phyloP scores from a whole-genome alignment of 2,329 filamentous ascomycete genomes.

The Calonectria hawksworthii region DNA sequence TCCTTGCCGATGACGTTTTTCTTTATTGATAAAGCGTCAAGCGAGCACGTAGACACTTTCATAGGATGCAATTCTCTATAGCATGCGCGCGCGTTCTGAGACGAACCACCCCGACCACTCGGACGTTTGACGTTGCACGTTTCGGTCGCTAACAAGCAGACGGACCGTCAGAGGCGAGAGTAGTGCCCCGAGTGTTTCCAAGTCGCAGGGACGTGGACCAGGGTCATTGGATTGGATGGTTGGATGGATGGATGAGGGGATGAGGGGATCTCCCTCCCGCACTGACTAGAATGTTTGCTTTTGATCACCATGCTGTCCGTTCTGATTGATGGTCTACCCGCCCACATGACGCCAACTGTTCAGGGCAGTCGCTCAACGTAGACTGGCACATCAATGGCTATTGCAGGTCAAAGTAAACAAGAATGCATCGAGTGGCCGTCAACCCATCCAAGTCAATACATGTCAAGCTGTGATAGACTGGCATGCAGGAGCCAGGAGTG shows the following conservation, averaged over 20 bases:
- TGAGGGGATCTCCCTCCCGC: conserved; percentile 9
- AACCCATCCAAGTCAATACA: not conserved
- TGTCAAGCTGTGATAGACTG: conserved; percentile 21
- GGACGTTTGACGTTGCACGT: conserved; percentile 23
- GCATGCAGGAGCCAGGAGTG: conserved; percentile 48
- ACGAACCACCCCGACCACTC: conserved; percentile 28
- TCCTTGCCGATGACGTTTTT: not conserved
- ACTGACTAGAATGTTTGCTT: conserved; percentile 15
- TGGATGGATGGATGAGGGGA: not conserved
- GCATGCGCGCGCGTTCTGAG: conserved; percentile 30
- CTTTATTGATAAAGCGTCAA: not conserved
- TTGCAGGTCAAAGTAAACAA: conserved; percentile 12
- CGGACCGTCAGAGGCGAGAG: not conserved
- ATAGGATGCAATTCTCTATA: not conserved
- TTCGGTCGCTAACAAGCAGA: not conserved
- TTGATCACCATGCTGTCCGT: conserved; percentile 5
- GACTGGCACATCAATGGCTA: not conserved
- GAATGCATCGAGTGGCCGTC: not conserved
- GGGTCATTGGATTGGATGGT: not conserved
- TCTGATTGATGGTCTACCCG: not conserved
- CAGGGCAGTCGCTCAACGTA: not conserved
- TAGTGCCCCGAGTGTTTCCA: not conserved
- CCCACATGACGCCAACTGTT: conserved; percentile 25
- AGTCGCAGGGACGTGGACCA: not conserved
- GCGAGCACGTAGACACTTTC: not conserved